Evolutionary conservation across 345 rosid species (phyloP).

Genomic region (Stellera chamaejasme): DNA sequence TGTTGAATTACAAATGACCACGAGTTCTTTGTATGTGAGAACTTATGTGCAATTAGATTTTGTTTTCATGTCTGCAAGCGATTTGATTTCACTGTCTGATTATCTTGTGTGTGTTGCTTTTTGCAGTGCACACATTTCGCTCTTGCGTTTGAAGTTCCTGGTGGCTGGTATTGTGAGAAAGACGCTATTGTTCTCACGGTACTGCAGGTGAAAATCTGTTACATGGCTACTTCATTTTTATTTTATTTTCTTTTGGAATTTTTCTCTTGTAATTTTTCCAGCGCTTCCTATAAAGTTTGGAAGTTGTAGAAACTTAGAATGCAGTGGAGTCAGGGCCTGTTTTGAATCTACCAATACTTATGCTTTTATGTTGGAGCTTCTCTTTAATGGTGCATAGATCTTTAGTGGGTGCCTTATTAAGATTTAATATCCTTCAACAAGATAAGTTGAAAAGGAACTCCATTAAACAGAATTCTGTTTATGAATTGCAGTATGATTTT

Average conservation of each 20-base stretch:
- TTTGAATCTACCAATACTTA: too few relatives aligned
- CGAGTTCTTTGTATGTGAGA: not conserved
- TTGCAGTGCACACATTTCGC: slow-evolving; percentile 55
- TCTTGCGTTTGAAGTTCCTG: slow-evolving; percentile 67
- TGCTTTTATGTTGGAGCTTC: too few relatives aligned
- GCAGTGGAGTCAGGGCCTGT: too few relatives aligned
- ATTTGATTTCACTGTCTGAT: slow-evolving; percentile 1
- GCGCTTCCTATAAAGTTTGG: too few relatives aligned
- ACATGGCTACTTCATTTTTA: not conserved
- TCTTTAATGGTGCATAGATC: too few relatives aligned
- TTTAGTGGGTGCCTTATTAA: too few relatives aligned
- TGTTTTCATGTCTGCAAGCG: slow-evolving; percentile 3
- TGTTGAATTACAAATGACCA: not conserved
- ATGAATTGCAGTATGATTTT: not conserved
- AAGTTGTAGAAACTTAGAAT: too few relatives aligned
- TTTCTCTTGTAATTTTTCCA: too few relatives aligned
- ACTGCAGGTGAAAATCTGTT: slow-evolving; percentile 47
- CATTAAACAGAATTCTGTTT: not conserved
- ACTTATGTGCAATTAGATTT: not conserved
- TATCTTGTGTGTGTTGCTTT: slow-evolving; percentile 1
- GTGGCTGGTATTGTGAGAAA: slow-evolving; percentile 68
- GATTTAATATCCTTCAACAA: too few relatives aligned
- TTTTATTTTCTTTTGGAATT: slow-evolving; percentile 1
- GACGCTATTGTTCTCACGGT: slow-evolving; percentile 53
- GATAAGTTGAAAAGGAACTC: too few relatives aligned